Conservation (phyloP, 352 stramenopile species). For the Phytophthora citrophthora region DNA sequence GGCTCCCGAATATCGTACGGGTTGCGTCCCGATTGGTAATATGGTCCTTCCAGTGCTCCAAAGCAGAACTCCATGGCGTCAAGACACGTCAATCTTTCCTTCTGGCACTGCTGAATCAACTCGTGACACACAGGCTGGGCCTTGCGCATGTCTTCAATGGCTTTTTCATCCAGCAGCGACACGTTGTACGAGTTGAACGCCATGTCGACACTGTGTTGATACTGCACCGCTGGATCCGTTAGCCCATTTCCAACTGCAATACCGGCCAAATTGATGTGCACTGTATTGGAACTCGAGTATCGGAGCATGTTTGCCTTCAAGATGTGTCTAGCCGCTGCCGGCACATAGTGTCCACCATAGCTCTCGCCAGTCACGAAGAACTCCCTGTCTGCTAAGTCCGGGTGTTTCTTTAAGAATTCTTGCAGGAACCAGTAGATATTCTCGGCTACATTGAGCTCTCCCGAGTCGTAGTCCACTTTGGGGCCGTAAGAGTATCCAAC, state of each 20-base stretch:
- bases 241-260: conserved; percentile 81
- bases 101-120: conserved; percentile 61
- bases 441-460: conserved; percentile 62
- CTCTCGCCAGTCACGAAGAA: conserved; percentile 77
- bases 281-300: conserved; percentile 21
- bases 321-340: conserved; percentile 60
- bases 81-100: conserved; percentile 42
- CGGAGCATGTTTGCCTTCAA: conserved; percentile 47
- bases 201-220: conserved; percentile 75
- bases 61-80: conserved; percentile 69
- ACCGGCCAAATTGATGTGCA: conserved; percentile 56
- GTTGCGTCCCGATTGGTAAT: conserved; percentile 59
- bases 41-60: conserved; percentile 56
- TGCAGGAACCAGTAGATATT: conserved; percentile 83
- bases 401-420: conserved; percentile 63
- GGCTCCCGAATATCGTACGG: conserved; percentile 75
- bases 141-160: conserved; percentile 57
- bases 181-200: conserved; percentile 77
- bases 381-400: conserved; percentile 47
- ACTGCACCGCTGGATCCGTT: conserved; percentile 71
- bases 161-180: conserved; percentile 49
- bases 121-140: conserved; percentile 63
- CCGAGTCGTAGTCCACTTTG: conserved; percentile 44
- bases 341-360: conserved; percentile 75
- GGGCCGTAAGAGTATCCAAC: conserved; percentile 73